Evolutionary conservation across 306 rosid species (phyloP), one percentile per base, ranked within the genome.

Genomic region (Dryas drummondii): DNA sequence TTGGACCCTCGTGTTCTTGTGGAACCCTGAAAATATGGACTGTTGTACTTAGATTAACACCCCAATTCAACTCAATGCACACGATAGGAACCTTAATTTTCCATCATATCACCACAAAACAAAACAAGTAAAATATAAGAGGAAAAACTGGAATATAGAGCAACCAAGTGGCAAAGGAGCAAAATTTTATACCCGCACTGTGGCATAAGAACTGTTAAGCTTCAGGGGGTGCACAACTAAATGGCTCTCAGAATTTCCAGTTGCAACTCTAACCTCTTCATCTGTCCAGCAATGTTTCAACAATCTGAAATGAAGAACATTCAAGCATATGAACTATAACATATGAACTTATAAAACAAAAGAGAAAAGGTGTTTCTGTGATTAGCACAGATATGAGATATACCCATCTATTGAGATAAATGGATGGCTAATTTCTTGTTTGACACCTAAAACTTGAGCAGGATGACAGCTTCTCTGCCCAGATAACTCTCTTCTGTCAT

Each of bases 381-480:
- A 65, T 60, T 62, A 26, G 37, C 37, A 55, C 52, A 17, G 16
- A 40, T 63, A 63, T 5, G 77, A 78, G 47, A 54, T 66, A 26
- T 89, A 89, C 97, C 97, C 56, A 64, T 84, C 91, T 55, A 77
- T 71, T 40, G 58, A 77, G 79, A n/a, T 70, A 45, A 87, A 56
- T 49, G 89, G 85, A 78, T 80, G 75, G 66, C 56, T 78, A 47
- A 68, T 22, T 73, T 79, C 88, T 53, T 77, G 87, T 79, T 80
- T 78, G 83, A 68, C 47, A 66, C 90, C 89, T 78, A 91, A 71
- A 73, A 89, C 96, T 76, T 89, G 87, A 68, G 90, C 80, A 83
- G 94, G 96, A 76, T 87, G 92, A 75, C 94, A 89, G 40, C 66
- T 77, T 72, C 80, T 88, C 71, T 93, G 98, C 76, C 96, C 91